A percentile compares a stretch with the other conserved stretches of the same genome.
Evolutionary conservation across 129 eudicot genomes (phyloP).

Genomic region (Ambrosia trifida): DNA sequence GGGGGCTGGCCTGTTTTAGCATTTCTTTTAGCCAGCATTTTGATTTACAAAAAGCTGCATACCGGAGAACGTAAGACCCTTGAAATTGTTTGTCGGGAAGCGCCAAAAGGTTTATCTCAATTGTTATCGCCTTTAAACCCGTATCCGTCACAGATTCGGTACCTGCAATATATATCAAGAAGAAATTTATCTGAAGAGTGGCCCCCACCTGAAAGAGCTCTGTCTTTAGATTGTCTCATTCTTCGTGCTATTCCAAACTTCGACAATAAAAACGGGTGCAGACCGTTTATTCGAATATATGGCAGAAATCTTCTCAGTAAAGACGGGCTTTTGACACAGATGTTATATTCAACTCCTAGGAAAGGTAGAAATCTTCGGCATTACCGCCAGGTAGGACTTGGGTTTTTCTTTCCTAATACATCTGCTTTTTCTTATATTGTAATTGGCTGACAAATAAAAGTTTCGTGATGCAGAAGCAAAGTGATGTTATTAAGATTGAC

Average conservation of each 20-base stretch:
- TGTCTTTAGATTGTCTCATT: conserved; percentile 94
- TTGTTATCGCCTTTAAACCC: conserved; percentile 90
- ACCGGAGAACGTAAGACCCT: conserved; percentile 83
- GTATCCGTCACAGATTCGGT: conserved; percentile 93
- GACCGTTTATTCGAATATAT: conserved; percentile 85
- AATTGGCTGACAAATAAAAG: conserved; percentile 4
- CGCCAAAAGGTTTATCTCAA: conserved; percentile 88
- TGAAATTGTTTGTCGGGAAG: conserved; percentile 89
- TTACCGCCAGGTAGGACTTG: conserved; percentile 65
- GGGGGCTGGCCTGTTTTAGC: conserved; percentile 98
- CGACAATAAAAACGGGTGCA: conserved; percentile 83
- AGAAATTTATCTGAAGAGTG: conserved; percentile 89
- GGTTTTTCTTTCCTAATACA: background rate
- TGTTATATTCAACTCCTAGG: conserved; percentile 83
- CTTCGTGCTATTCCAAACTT: conserved; percentile 84
- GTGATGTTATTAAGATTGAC: conserved; percentile 94
- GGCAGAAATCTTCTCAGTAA: conserved; percentile 90
- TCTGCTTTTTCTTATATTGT: background rate
- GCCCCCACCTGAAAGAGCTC: conserved; percentile 94
- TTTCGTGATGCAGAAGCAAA: conserved; percentile 71
- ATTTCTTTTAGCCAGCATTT: conserved; percentile 84
- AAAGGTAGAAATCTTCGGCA: conserved; percentile 76
- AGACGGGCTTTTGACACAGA: conserved; percentile 87
- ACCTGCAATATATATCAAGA: conserved; percentile 91
- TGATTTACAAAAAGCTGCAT: conserved; percentile 77